Conservation (phyloP, 2,329 filamentous ascomycete genomes). For the Bipolaris bicolor region DNA sequence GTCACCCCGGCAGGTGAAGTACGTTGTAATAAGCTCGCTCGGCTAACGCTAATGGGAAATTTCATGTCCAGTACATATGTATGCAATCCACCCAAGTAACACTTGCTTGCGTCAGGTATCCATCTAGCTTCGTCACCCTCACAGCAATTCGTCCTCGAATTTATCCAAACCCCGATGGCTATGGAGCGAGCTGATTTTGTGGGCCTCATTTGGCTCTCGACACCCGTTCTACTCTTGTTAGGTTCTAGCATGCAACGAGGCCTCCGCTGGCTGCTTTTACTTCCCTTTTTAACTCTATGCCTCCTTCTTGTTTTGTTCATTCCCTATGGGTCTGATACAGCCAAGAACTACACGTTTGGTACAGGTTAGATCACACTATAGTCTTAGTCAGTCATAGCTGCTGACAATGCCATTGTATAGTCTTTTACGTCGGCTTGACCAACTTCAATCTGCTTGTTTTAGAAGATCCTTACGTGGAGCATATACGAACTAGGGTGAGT, state of each 20-base stretch:
- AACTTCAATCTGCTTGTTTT: neutral
- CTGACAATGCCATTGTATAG: neutral
- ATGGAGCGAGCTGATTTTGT: neutral
- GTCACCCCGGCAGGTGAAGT: neutral
- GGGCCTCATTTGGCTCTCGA: neutral
- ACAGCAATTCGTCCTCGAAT: neutral
- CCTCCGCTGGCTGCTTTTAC: neutral
- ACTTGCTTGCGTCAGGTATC: neutral
- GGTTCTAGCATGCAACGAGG: neutral
- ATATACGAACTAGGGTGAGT: neutral
- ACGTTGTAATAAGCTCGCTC: neutral
- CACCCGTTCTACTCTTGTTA: neutral
- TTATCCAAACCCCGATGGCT: neutral
- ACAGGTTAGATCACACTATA: neutral
- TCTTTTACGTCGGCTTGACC: neutral
- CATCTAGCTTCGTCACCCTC: neutral
- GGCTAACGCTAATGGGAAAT: neutral
- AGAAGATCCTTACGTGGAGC: neutral
- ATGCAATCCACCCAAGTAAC: neutral
- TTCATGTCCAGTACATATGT: neutral
- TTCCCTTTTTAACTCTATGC: neutral
- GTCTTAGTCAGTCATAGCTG: neutral
- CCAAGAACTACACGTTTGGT: neutral
- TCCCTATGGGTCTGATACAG: neutral
- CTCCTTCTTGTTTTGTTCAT: neutral